Evolutionary conservation across 164 flowering plant genomes (phyloP).

Genomic region (grape (Vitis vinifera)): DNA sequence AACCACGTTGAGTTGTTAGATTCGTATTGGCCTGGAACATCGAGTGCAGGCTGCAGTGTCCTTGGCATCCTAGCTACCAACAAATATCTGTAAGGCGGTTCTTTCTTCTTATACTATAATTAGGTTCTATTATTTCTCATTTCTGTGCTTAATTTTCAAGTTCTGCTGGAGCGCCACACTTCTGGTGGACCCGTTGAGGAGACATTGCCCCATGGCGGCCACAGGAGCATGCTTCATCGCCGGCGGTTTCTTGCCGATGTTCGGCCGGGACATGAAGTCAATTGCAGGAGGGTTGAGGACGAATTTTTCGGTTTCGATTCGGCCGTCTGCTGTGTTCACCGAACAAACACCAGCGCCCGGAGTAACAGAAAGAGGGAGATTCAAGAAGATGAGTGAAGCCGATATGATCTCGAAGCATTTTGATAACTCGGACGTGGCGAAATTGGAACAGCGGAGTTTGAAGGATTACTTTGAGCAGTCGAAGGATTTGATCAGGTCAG

Average conservation of each 20-base stretch:
- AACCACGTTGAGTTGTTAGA: too few relatives aligned
- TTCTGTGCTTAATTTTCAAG: too few relatives aligned
- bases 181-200: too few relatives aligned
- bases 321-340: background rate
- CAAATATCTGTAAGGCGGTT: too few relatives aligned
- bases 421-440: constrained; percentile 3
- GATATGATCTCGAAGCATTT: background rate
- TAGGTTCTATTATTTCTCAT: too few relatives aligned
- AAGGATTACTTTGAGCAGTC: constrained; percentile 43
- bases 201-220: constrained; percentile 17
- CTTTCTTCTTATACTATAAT: too few relatives aligned
- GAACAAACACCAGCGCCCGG: background rate
- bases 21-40: too few relatives aligned
- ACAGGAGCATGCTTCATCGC: constrained; percentile 3
- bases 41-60: too few relatives aligned
- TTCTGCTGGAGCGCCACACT: too few relatives aligned
- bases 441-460: constrained; percentile 23
- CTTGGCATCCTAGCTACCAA: too few relatives aligned
- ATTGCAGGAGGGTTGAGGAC: background rate
- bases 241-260: constrained; percentile 1
- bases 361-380: background rate
- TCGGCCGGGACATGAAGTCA: background rate
- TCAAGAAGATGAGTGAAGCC: background rate
- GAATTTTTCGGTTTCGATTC: background rate
- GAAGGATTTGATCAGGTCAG: constrained; percentile 38